Percentiles rank a stretch among this genome's conserved stretches.
These are phyloP conservation scores for Pythium scleroteichum DNA, from an alignment of 352 stramenopile species.

Conservation along the genomic window DNA sequence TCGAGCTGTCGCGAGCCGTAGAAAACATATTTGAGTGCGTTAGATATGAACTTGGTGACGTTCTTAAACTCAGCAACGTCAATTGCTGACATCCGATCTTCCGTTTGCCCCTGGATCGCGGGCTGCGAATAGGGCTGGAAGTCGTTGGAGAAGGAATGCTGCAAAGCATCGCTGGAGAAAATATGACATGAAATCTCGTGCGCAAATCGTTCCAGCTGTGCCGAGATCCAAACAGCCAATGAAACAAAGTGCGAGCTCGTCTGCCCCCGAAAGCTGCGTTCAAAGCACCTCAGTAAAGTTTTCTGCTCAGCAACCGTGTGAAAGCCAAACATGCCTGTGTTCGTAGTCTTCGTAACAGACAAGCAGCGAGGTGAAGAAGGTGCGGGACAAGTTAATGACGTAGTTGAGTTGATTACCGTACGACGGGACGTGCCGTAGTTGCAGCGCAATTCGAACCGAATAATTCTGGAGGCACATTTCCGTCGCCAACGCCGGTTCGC, in stretches of 20 bases:
- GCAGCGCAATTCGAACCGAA: constrained; percentile 70
- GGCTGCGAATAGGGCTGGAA: background rate
- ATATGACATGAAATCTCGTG: constrained; percentile 75
- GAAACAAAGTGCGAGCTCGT: constrained; percentile 76
- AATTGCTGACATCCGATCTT: constrained; percentile 31
- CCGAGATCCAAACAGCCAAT: constrained; percentile 81
- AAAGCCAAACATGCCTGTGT: constrained; percentile 60
- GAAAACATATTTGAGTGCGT: constrained; percentile 74
- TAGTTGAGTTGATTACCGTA: constrained; percentile 78
- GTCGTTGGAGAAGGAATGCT: background rate
- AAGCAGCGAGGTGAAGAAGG: constrained; percentile 84
- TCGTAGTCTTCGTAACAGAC: constrained; percentile 85
- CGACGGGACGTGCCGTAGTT: constrained; percentile 73
- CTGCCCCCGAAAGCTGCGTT: constrained; percentile 66
- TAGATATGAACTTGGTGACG: constrained; percentile 75
- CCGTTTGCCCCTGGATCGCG: background rate
- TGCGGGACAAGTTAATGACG: constrained; percentile 80
- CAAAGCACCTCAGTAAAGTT: background rate
- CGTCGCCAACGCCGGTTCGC: constrained; percentile 60
- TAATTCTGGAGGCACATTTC: constrained; percentile 87
- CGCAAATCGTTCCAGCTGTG: constrained; percentile 75
- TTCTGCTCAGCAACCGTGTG: too few species aligned
- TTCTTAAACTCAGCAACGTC: constrained; percentile 80
- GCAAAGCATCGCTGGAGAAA: constrained; percentile 34
- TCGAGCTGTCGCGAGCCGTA: constrained; percentile 81